Percentiles rank a stretch among this genome's conserved stretches.
phyloP scores from a whole-genome alignment of 441 rosid species.

The Biscutella laevigata region DNA sequence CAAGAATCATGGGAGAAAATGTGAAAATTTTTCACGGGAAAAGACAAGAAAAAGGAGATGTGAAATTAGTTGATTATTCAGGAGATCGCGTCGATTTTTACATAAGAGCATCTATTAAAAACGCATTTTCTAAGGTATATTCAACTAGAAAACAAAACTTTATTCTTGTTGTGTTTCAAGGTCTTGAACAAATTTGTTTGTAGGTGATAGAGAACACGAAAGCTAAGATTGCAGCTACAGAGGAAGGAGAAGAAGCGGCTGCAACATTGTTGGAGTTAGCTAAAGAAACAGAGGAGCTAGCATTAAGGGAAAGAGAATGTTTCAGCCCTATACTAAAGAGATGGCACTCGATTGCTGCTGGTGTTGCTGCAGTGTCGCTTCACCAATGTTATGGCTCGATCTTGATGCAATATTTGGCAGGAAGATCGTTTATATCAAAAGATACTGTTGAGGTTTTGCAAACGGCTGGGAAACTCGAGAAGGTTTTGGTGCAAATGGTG shows the following conservation, averaged over 20 bases:
- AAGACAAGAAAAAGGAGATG: constrained; percentile 38
- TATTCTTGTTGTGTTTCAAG: not conserved
- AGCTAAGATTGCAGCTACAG: constrained; percentile 32
- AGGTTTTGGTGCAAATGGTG: constrained; percentile 76
- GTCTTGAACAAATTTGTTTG: not conserved
- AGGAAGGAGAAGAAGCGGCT: constrained; percentile 43
- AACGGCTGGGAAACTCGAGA: constrained; percentile 76
- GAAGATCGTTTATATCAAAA: constrained; percentile 31
- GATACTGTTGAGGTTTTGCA: constrained; percentile 62
- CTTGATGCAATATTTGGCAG: constrained; percentile 60
- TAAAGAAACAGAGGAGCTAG: constrained; percentile 71
- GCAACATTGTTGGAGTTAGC: constrained; percentile 57
- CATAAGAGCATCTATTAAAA: constrained; percentile 61
- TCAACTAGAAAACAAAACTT: not conserved
- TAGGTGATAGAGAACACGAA: constrained; percentile 57
- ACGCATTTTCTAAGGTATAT: constrained; percentile 68
- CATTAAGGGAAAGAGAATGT: constrained; percentile 57
- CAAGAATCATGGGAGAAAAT: constrained; percentile 68
- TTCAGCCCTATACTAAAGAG: constrained; percentile 69
- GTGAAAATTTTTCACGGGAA: constrained; percentile 41
- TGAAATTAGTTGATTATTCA: constrained; percentile 40
- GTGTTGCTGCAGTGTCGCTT: constrained; percentile 58
- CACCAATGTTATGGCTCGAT: constrained; percentile 75
- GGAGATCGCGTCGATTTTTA: constrained; percentile 60
- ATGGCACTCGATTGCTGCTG: constrained; percentile 60